A percentile compares a stretch with the other conserved stretches of the same genome.
These are phyloP conservation scores for Leishmania tropica DNA, from an alignment of 208 protist genomes.

Conservation along the genomic window DNA sequence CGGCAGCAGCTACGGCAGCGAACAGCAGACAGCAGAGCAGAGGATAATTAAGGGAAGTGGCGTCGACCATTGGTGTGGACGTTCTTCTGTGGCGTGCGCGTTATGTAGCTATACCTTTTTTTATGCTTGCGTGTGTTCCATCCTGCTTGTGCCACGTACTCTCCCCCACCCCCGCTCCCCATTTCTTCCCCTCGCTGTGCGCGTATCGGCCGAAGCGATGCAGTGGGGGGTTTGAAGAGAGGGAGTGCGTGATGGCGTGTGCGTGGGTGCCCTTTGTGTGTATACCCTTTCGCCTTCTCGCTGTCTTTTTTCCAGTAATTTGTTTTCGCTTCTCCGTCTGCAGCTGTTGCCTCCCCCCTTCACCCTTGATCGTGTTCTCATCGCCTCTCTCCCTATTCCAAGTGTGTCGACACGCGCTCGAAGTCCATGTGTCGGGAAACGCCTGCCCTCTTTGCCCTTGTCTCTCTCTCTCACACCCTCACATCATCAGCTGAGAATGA, in stretches of 20 bases:
- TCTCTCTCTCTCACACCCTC: neutral
- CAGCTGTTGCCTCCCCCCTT: neutral
- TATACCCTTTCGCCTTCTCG: neutral
- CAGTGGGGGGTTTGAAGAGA: too few species aligned
- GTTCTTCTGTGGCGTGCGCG: too few species aligned
- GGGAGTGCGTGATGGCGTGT: neutral
- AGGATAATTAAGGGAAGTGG: too few species aligned
- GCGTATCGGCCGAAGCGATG: too few species aligned
- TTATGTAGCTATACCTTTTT: too few species aligned
- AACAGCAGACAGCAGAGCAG: too few species aligned
- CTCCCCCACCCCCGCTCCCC: too few species aligned
- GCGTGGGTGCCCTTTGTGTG: neutral
- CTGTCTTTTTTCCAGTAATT: neutral
- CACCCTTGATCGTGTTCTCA: neutral
- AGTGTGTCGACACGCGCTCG: too few species aligned
- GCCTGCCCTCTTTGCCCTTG: neutral
- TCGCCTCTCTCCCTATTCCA: neutral
- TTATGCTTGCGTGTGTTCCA: too few species aligned
- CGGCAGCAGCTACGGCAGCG: neutral
- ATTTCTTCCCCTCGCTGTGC: slow-evolving; percentile 8
- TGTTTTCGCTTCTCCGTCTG: neutral
- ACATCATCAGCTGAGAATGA: neutral
- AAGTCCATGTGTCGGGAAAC: neutral
- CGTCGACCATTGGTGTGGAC: too few species aligned
- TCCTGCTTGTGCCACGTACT: too few species aligned